A percentile compares a stretch with the other conserved stretches of the same genome.
Conservation (phyloP, 352 stramenopile species). For the Globisporangium yorkense region DNA sequence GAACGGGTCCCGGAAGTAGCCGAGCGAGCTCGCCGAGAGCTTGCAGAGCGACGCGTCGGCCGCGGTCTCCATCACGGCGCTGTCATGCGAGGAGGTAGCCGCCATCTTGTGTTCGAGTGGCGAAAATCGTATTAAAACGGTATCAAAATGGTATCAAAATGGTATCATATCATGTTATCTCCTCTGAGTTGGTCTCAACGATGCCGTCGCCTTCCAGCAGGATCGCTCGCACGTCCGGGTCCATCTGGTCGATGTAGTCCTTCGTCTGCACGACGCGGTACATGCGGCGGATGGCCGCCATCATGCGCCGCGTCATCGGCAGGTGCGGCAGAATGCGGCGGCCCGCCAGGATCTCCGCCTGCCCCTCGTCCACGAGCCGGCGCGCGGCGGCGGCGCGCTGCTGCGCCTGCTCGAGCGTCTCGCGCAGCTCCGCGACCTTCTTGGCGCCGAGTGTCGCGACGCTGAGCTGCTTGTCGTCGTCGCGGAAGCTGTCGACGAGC, state of each 20-base stretch:
- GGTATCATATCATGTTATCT: too few relatives aligned
- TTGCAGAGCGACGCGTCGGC: conserved; percentile 83
- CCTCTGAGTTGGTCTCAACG: too few relatives aligned
- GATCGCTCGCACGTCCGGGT: conserved; percentile 35
- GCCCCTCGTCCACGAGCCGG: conserved; percentile 30
- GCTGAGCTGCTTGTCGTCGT: conserved; percentile 44
- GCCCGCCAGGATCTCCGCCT: conserved; percentile 31
- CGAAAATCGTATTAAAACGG: too few relatives aligned
- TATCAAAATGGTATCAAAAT: too few relatives aligned
- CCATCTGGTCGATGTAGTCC: conserved; percentile 67
- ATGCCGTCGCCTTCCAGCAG: conserved; percentile 14
- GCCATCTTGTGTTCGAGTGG: background rate
- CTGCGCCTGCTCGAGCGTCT: conserved; percentile 41
- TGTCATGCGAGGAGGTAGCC: conserved; percentile 34
- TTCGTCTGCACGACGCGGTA: conserved; percentile 66
- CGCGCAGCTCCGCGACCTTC: conserved; percentile 48
- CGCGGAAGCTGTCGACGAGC: conserved; percentile 39
- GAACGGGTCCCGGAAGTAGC: conserved; percentile 79
- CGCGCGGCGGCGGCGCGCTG: conserved; percentile 30
- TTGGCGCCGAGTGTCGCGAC: conserved; percentile 42
- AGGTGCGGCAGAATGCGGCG: conserved; percentile 46
- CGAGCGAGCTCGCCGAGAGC: conserved; percentile 63
- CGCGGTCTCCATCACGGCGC: conserved; percentile 75
- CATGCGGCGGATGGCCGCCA: conserved; percentile 40
- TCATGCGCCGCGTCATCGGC: conserved; percentile 53